Base-by-base conservation (phyloP, 2,329 filamentous ascomycete genomes). In the Penicillium sp. region DNA sequence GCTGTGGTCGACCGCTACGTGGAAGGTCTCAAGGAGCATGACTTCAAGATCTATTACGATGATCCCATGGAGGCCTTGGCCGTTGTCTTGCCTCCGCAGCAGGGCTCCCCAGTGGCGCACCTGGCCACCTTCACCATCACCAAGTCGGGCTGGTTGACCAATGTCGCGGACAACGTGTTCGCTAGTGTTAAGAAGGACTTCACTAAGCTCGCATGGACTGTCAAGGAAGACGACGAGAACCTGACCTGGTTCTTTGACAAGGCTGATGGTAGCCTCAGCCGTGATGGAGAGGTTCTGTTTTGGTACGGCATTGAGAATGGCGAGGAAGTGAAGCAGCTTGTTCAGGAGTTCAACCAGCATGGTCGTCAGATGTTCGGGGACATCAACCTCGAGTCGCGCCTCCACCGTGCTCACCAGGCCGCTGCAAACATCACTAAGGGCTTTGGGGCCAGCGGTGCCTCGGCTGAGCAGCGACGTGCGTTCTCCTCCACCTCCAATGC, bases 201-300 rank as follows among this genome's bases (percentile, higher is more conserved):
- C 64, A 81, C 88, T 38, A 87, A 84, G 68, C 75, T 96, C 49
- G 84, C 87, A 48, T 98, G 89, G 90, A 94, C 88, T n/a, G 90
- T 95, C 44, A 90, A 85, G 70, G 84, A 89, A 58, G 84, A 93
- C 52, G 89, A 96, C 55, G 90, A 96, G 75, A 95, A 96, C 64
- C 73, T 96, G 55, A 89, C 87, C 8, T 96, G 90, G 92, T 95
- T 96, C 73, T 93, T 94, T 52, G 89, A 95, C 67, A 95, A 95
- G 74, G 84, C 90, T 7, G 88, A 95, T 53, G 90, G 92, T 39
- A 95, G 86, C 65, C 77, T 95, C 55, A 86, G 84, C 46, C 80
- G 82, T 39, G 80, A 86, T 51, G 87, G 87, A 41, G 86, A 89
- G 58, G 86, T 95, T 26, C 81, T 96, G 58, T 96, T 96, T 74